Evolutionary conservation across 1,284 basidiomycete genomes (phyloP), one percentile per base, ranked within the genome.

Genomic region (Cystobasidium pallidum): DNA sequence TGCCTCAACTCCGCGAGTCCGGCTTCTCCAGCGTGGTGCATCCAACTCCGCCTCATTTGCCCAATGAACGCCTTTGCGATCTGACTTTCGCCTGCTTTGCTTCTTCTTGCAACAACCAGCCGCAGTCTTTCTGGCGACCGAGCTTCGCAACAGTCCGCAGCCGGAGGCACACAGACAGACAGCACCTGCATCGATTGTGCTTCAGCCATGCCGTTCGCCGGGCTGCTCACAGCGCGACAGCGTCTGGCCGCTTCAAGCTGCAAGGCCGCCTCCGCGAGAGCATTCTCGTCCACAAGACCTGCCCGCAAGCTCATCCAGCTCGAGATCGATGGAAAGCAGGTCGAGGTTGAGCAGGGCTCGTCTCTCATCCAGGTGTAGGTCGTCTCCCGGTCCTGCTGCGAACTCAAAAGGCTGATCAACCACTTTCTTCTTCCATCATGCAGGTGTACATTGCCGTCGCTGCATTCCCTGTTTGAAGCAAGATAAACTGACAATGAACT

Each of bases 361-460:
- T 92, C 94, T 28, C 85, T 99, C 78, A 98, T 99, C 81, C 94
- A 64, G 62, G 62, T 64, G 62, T 64, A 64, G 11, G 43, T n/a
- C n/a, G 43, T n/a, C 19, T 19, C 43, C 43, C 11, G 4, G 15
- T 45, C 19, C 6, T 45, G 43, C 7, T 6, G 4, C 43, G n/a
- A n/a, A 19, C 43, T 45, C 11, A 45, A 15, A 7, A 15, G 43
- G n/a, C 3, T 17, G 43, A 43, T 43, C 43, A 15, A 98, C 81
- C 95, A 13, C 36, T 39, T 39, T 39, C 36, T 39, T 39, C n/a
- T n/a, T 39, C 6, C 36, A 39, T 39, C 7, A 39, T 39, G 13
- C 36, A 39, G 36, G 36, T 7, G 36, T 39, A 39, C n/a, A n/a
- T n/a, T n/a, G n/a, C n/a, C n/a, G n/a, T n/a, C n/a, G n/a, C n/a